Base-by-base conservation (phyloP, 1,284 basidiomycete genomes). In the Tetrapyrgos nigripes region DNA sequence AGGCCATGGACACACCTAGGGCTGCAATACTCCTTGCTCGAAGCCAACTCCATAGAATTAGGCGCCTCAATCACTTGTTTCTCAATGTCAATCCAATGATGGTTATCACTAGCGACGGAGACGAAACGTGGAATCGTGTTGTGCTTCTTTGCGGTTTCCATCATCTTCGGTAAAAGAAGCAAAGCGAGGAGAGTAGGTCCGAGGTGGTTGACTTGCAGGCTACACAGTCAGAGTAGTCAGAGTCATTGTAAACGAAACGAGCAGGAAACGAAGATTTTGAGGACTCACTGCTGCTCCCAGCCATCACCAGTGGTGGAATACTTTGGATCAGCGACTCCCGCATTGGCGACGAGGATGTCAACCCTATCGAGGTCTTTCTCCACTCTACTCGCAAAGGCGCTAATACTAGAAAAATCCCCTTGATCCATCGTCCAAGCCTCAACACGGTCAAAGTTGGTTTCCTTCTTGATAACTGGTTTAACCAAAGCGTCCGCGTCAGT, bases 171-270 rank as follows among this genome's bases (percentile, higher is more conserved):
- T 3, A 83, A 66, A 6, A 83, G 70, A 14, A 74, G 72, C 13
- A 83, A 53, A 0, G 73, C 71, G 5, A 81, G 65, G 1, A 83
- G 66, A 2, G 75, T 63, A 3, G 70, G 68, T 1, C 78, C 71
- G 1, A 84, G 62, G 59, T 75, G 65, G 61, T 82, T 81, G 11
- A 79, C 73, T 65, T 83, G 79, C 1, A 81, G 56, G 3, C 80
- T 82, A 55, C 4, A 14, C 23, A 29, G n/a, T 2, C 43, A 14
- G 29, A 47, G 40, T 43, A 35, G 75, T 77, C 2, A 65, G 43
- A 14, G 62, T 50, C 49, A 35, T 24, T 10, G 11, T 4, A 35
- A 49, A 43, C 8, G 8, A 26, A 23, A 54, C 13, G 54, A 14
- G 10, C 28, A 40, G 19, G 37, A 26, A 17, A 29, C 11, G 54